A percentile compares a stretch with the other conserved stretches of the same genome.
These are phyloP conservation scores for Chlorella variabilis DNA, from an alignment of 163 green algal genomes.

Conservation along the genomic window DNA sequence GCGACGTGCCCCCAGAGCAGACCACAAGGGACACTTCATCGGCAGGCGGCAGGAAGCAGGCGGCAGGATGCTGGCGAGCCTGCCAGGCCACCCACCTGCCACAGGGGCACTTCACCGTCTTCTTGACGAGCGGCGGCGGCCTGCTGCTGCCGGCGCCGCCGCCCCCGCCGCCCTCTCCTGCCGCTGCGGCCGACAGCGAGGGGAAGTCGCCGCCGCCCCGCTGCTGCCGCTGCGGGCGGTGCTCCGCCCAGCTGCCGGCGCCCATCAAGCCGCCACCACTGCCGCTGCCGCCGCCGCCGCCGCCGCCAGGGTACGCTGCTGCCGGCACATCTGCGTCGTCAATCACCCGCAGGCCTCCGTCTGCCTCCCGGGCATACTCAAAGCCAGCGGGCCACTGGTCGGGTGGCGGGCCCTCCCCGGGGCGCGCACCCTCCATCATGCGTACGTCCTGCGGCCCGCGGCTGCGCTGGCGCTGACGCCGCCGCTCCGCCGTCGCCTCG, in stretches of 20 bases:
- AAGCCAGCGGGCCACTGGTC: background rate
- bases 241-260: background rate
- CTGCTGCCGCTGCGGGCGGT: background rate
- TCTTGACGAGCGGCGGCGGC: conserved; percentile 52
- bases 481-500: background rate
- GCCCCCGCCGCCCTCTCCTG: background rate
- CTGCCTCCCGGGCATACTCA: conserved; percentile 5
- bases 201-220: conserved; percentile 38
- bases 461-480: background rate
- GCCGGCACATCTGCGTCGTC: conserved; percentile 54
- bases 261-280: background rate
- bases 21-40: too few species aligned
- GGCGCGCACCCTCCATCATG: background rate
- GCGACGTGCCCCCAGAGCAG: too few species aligned
- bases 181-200: conserved; percentile 23
- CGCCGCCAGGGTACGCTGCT: background rate
- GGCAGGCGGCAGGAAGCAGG: too few species aligned
- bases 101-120: conserved; percentile 56
- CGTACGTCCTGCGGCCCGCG: conserved; percentile 13
- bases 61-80: too few species aligned
- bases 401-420: background rate
- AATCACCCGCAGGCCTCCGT: conserved; percentile 59
- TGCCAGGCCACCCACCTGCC: conserved; percentile 13
- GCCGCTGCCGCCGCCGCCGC: background rate
- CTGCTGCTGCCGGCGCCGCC: background rate